phyloP scores from a whole-genome alignment of 2,329 filamentous ascomycete genomes.

The Pleoardoris graminearum region DNA sequence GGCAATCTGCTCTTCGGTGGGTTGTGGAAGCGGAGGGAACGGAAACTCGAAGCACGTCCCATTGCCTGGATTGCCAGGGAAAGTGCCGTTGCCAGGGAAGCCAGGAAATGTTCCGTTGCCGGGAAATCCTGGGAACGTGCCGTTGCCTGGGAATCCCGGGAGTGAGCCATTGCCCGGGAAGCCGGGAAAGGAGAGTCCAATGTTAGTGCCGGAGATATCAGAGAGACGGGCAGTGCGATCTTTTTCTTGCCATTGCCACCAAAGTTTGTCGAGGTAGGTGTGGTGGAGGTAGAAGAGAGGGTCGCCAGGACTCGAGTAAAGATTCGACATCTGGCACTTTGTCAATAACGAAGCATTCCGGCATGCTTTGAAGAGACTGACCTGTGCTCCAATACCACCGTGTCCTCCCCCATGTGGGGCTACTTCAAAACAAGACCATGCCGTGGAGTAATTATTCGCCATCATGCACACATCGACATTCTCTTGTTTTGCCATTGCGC shows the following conservation, averaged over 20 bases:
- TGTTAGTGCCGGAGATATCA: conserved; percentile 21
- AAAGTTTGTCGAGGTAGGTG: conserved; percentile 27
- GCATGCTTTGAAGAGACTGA: too few species aligned
- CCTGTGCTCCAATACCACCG: conserved; percentile 23
- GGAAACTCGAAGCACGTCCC: not conserved
- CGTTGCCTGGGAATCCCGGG: not conserved
- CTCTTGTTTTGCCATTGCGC: not conserved
- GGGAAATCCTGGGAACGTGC: not conserved
- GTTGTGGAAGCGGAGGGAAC: not conserved
- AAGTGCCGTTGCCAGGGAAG: too few species aligned
- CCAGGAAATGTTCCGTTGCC: not conserved
- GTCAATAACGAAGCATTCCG: too few species aligned
- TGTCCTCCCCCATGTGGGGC: conserved; percentile 19
- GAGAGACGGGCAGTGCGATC: conserved; percentile 8
- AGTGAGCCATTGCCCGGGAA: not conserved
- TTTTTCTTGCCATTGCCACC: conserved; percentile 24
- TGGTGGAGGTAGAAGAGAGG: conserved; percentile 31
- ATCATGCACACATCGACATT: conserved; percentile 16
- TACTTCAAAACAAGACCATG: conserved; percentile 20
- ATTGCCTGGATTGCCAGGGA: not conserved
- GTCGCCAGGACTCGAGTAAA: conserved; percentile 22
- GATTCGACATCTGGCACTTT: conserved; percentile 26
- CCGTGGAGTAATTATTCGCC: conserved; percentile 7
- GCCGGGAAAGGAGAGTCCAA: conserved; percentile 2
- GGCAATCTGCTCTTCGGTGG: not conserved